Conservation (phyloP, 371 early-diverging fungal genomes). For the Mucor sp. region DNA sequence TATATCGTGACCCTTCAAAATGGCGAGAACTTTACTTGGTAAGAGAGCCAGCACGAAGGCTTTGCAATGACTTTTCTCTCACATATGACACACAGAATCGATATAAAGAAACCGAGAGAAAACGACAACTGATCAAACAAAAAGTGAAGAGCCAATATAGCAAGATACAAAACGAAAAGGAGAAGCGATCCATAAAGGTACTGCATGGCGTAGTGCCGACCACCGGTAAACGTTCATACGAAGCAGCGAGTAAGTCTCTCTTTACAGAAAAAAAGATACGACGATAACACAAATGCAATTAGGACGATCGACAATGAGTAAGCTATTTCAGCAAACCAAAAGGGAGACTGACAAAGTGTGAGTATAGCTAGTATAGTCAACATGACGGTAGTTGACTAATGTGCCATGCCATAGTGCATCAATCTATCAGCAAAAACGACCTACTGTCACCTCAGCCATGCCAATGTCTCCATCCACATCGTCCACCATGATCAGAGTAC, state of each 20-base stretch:
- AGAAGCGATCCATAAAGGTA: constrained; percentile 44
- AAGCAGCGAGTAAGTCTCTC: constrained; percentile 28
- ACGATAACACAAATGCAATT: neutral
- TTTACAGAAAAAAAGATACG: neutral
- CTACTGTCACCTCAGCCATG: constrained; percentile 1
- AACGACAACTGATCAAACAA: constrained; percentile 32
- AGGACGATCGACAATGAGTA: constrained; percentile 35
- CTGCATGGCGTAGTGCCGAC: constrained; percentile 30
- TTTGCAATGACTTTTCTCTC: neutral
- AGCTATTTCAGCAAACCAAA: constrained; percentile 37
- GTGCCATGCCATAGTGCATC: constrained; percentile 18
- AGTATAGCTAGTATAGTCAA: neutral
- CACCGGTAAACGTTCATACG: constrained; percentile 21
- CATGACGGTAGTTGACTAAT: neutral
- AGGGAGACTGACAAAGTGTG: constrained; percentile 38
- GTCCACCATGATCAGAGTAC: constrained; percentile 6
- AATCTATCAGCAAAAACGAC: constrained; percentile 22
- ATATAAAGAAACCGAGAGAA: constrained; percentile 34
- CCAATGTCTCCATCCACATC: neutral
- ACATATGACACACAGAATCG: constrained; percentile 21
- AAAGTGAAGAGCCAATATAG: constrained; percentile 46
- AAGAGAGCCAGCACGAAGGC: neutral
- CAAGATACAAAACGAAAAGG: constrained; percentile 42
- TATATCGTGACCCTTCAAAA: constrained; percentile 24
- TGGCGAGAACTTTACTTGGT: constrained; percentile 45